Conservation (phyloP, 2,329 filamentous ascomycete genomes). For the Hypoxylon sp. region DNA sequence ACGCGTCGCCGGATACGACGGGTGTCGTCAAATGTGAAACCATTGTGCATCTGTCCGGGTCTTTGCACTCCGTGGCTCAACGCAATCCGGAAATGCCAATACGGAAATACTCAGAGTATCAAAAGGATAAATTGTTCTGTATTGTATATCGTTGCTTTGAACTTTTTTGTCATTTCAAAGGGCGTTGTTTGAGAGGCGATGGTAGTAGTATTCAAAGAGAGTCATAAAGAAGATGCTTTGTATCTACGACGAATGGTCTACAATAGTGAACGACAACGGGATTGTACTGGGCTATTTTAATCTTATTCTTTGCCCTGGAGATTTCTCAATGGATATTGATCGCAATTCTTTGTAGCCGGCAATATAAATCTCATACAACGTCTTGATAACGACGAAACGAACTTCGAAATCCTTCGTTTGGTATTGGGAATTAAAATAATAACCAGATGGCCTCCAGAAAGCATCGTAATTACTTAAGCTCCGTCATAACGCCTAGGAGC, state of each 20-base stretch:
- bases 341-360: background rate
- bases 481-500: background rate
- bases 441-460: constrained; percentile 22
- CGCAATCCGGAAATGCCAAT: background rate
- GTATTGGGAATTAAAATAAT: background rate
- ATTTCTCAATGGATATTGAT: background rate
- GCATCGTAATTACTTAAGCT: background rate
- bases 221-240: constrained; percentile 6
- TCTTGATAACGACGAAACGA: background rate
- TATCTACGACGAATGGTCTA: background rate
- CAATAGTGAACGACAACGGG: constrained; percentile 1
- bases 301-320: background rate
- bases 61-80: background rate
- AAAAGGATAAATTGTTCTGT: background rate
- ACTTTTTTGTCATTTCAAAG: background rate
- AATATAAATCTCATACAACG: background rate
- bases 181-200: background rate
- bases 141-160: background rate
- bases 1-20: background rate
- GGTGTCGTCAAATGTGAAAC: constrained; percentile 14
- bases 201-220: background rate
- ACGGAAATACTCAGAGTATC: background rate
- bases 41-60: constrained; percentile 7
- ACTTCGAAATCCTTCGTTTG: background rate
- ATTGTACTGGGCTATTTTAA: background rate